Base-by-base conservation (phyloP, 257 asterid species). In the Capsicum chinense region DNA sequence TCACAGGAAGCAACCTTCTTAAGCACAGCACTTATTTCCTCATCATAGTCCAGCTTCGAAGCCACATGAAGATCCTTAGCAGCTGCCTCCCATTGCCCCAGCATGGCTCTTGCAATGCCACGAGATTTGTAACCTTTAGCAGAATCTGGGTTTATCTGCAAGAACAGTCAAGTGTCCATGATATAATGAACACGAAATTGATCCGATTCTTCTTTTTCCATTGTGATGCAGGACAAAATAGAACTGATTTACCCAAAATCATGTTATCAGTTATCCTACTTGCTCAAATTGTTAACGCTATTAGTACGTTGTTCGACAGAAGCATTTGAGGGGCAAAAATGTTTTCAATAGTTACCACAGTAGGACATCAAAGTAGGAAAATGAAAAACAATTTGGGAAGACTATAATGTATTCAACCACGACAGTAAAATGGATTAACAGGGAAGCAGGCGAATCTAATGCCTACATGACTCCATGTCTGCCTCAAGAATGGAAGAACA, bases 91-190 rank as follows among this genome's bases (percentile, higher is more conserved):
- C 99, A 97, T 79, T 88, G 92, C 52, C 99, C 99, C 79, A 97
- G 97, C 97, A 93, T 93, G 56, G 98, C 92, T 8, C 89, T 85
- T 37, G 99, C 98, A 83, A 97, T 92, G 85, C 99, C 99, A 17
- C 98, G 98, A 11, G 98, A 90, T 88, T 97, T 97, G 88, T 97
- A 97, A 80, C 99, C 99, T 89, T 95, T 97, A 58, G 99, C 99
- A 83, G 99, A 97, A 89, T 97, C 99, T 26, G 99, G 97, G 85
- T 97, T 97, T 79, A 97, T 92, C 99, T 97, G 92, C 19, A 79
- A 52, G 81, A 62, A 76, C 57, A 12, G 85, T 16, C 10, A 68
- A 74, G 13, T 66, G 15, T n/a, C 19, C 74, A 47, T 82, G n/a
- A 87, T 64, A n/a, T 35, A 48, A 37, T 47, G 14, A 73, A 62